phyloP scores from a whole-genome alignment of 257 asterid genomes.

The Echium plantagineum region DNA sequence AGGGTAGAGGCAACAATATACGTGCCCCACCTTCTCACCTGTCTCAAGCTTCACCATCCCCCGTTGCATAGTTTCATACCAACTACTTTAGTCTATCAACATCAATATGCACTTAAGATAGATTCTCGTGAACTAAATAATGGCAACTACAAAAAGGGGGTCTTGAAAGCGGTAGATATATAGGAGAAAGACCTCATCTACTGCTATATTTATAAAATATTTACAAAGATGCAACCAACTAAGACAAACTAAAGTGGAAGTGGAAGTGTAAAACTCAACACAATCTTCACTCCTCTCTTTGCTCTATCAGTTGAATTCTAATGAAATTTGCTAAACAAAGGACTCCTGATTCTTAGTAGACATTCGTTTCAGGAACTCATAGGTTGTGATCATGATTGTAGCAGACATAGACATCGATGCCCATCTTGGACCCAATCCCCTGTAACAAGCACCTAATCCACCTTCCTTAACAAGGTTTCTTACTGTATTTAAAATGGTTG shows the following conservation, averaged over 20 bases:
- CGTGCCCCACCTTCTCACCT: no score
- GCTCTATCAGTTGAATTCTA: conserved; percentile 9
- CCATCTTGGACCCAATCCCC: conserved; percentile 97
- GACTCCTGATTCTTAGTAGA: conserved; percentile 67
- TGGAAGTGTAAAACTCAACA: no score
- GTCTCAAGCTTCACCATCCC: no score
- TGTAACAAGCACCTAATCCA: conserved; percentile 83
- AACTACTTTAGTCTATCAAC: no score
- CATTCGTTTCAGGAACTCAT: conserved; percentile 83
- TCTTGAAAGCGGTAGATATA: not conserved
- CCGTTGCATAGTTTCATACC: no score
- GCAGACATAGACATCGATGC: conserved; percentile 97
- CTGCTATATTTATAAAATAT: not conserved
- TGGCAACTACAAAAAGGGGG: not conserved
- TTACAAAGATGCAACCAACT: not conserved
- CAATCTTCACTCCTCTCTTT: conserved; percentile 4
- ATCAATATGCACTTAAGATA: no score
- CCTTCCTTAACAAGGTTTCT: conserved; percentile 77
- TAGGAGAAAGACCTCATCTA: not conserved
- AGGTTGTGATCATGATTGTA: conserved; percentile 88
- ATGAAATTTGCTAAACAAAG: conserved; percentile 25
- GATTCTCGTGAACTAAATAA: not conserved
- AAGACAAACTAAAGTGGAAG: not conserved
- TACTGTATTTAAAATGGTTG: conserved; percentile 47
- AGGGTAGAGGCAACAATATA: no score